Percentiles rank a stretch among this genome's conserved stretches.
phyloP scores from a whole-genome alignment of 441 rosid species.

The Francoa sonchifolia region DNA sequence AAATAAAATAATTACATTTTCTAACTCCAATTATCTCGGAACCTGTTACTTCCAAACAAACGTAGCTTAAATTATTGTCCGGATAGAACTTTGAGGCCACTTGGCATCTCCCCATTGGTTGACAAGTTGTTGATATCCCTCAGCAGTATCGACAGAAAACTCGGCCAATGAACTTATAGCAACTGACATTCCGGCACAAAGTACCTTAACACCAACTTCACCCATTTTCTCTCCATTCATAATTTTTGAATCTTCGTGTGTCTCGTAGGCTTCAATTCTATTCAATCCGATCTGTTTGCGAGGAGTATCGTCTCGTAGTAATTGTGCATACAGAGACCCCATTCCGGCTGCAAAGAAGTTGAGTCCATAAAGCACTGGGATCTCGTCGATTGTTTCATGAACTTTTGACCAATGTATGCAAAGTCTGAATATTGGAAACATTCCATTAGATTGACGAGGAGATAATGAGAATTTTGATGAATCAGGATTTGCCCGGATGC shows the following conservation, averaged over 20 bases:
- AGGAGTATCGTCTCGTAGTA: constrained; percentile 47
- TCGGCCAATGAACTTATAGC: constrained; percentile 66
- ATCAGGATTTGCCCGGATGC: constrained; percentile 52
- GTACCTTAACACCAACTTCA: constrained; percentile 59
- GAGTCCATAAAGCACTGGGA: constrained; percentile 62
- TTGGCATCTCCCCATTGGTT: constrained; percentile 36
- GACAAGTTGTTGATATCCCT: constrained; percentile 48
- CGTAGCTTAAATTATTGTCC: too few relatives aligned
- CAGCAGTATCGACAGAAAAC: constrained; percentile 53
- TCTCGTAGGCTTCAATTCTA: constrained; percentile 29
- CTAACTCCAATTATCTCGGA: too few relatives aligned
- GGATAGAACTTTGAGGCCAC: constrained; percentile 12
- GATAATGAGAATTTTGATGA: constrained; percentile 40
- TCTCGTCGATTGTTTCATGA: constrained; percentile 48
- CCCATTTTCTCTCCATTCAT: constrained; percentile 73
- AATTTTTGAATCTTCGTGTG: constrained; percentile 24
- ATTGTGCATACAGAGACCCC: constrained; percentile 72
- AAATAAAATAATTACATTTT: too few relatives aligned
- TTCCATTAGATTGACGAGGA: constrained; percentile 43
- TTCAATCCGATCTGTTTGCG: constrained; percentile 32
- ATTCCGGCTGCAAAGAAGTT: constrained; percentile 86
- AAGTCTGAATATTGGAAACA: constrained; percentile 60
- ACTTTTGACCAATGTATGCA: constrained; percentile 75
- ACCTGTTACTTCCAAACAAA: too few relatives aligned
- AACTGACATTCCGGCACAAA: constrained; percentile 92